phyloP scores from a whole-genome alignment of 139 green algal genomes.

The Volvox africanus region DNA sequence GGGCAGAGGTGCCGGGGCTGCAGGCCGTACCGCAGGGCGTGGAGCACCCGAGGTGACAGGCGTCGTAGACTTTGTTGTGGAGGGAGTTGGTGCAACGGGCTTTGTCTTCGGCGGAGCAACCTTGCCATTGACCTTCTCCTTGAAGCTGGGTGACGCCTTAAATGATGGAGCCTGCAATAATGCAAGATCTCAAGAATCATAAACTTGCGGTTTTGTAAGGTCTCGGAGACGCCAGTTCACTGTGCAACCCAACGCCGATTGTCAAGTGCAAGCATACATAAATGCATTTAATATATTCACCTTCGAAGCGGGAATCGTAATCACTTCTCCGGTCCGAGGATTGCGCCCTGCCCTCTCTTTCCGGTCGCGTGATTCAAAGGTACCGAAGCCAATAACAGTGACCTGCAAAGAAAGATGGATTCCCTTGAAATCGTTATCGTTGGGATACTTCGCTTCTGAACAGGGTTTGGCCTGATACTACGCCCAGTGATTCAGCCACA shows the following conservation, averaged over 20 bases:
- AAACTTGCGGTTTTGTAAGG: background rate
- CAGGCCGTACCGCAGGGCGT: background rate
- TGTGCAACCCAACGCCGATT: background rate
- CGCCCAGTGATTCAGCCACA: background rate
- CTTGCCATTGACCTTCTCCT: slow-evolving; percentile 29
- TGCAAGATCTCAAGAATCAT: background rate
- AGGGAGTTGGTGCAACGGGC: background rate
- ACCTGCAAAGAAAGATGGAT: background rate
- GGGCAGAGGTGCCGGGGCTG: background rate
- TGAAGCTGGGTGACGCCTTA: background rate
- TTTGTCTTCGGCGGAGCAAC: slow-evolving; percentile 2
- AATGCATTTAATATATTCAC: background rate
- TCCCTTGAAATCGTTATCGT: background rate
- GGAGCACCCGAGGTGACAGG: background rate
- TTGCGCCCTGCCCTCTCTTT: background rate
- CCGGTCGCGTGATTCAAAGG: slow-evolving; percentile 9
- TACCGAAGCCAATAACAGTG: slow-evolving; percentile 20
- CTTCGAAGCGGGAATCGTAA: background rate
- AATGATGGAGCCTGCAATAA: background rate
- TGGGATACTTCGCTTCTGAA: background rate
- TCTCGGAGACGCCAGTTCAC: background rate
- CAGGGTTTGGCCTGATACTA: background rate
- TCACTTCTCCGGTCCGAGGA: background rate
- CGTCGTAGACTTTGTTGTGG: background rate
- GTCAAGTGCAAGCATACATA: background rate